Conservation (phyloP, 2,329 filamentous ascomycete genomes). For the Ophiobolus disseminans region DNA sequence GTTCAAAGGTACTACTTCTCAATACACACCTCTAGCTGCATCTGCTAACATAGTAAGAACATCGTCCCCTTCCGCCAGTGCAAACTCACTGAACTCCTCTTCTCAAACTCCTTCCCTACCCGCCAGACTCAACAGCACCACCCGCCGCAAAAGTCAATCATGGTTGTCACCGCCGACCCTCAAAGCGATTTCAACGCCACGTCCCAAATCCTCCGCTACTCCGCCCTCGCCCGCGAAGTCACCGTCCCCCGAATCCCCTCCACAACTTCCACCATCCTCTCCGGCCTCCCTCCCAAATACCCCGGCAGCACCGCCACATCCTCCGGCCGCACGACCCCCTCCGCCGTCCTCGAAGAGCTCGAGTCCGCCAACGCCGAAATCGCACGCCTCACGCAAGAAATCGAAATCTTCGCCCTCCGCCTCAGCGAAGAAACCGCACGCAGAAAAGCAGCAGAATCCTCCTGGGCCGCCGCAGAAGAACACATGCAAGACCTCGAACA, state of each 20-base stretch:
- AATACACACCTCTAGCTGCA: neutral
- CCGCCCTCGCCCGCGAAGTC: constrained; percentile 88
- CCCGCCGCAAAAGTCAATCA: constrained; percentile 81
- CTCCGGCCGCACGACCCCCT: constrained; percentile 56
- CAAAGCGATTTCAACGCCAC: constrained; percentile 95
- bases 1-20: constrained; percentile 68
- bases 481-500: constrained; percentile 79
- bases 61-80: constrained; percentile 76
- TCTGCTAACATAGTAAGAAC: constrained; percentile 28
- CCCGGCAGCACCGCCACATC: constrained; percentile 49
- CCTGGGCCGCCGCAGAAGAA: constrained; percentile 69
- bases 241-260: constrained; percentile 89
- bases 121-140: constrained; percentile 54
- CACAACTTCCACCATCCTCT: constrained; percentile 73
- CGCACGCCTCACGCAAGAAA: constrained; percentile 76
- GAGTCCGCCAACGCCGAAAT: constrained; percentile 84
- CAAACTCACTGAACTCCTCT: constrained; percentile 61
- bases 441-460: constrained; percentile 74
- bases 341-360: constrained; percentile 67
- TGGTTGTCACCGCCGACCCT: constrained; percentile 96
- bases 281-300: constrained; percentile 39
- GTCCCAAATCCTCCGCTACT: constrained; percentile 93
- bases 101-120: constrained; percentile 59
- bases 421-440: constrained; percentile 74
- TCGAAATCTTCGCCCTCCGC: constrained; percentile 74